Percentiles rank a stretch among this genome's conserved stretches.
These are phyloP conservation scores for Choricystis sp. DNA, from an alignment of 139 green algal genomes.

Conservation along the genomic window DNA sequence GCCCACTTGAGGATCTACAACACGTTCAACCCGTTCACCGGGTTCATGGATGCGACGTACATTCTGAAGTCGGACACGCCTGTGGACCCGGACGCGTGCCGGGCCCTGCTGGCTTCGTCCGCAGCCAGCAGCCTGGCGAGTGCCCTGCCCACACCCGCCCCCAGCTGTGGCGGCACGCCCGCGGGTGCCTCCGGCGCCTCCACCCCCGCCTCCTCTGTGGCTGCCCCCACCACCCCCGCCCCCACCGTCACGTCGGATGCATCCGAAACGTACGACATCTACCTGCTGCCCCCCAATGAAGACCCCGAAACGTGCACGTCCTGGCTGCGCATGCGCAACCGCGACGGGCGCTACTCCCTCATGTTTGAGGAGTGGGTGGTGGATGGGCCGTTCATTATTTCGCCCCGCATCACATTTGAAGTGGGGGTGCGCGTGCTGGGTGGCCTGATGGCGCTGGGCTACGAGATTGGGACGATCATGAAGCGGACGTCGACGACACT, in stretches of 20 bases:
- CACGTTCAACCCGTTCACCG: constrained; percentile 93
- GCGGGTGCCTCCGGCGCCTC: no score
- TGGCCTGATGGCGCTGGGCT: constrained; percentile 93
- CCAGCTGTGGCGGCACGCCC: background rate
- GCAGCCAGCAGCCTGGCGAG: constrained; percentile 1
- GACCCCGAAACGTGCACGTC: constrained; percentile 84
- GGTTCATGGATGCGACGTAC: constrained; percentile 88
- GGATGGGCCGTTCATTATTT: constrained; percentile 88
- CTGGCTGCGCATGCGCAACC: constrained; percentile 95
- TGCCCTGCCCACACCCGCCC: background rate
- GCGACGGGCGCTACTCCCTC: constrained; percentile 85
- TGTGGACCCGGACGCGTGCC: constrained; percentile 30
- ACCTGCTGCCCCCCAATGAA: constrained; percentile 77
- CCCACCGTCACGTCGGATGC: constrained; percentile 11
- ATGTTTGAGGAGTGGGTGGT: constrained; percentile 98
- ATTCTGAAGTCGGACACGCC: constrained; percentile 71
- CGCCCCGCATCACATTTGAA: constrained; percentile 88
- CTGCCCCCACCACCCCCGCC: background rate
- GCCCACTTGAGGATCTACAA: constrained; percentile 88
- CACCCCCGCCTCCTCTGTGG: no score
- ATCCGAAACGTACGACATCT: constrained; percentile 76
- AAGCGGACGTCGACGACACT: constrained; percentile 39
- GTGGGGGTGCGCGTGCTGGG: constrained; percentile 80
- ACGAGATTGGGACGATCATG: constrained; percentile 90
- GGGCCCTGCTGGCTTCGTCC: constrained; percentile 16